These are phyloP conservation scores for Plicaturopsis crispa DNA, from an alignment of 768 basidiomycete species.

Conservation along the genomic window DNA sequence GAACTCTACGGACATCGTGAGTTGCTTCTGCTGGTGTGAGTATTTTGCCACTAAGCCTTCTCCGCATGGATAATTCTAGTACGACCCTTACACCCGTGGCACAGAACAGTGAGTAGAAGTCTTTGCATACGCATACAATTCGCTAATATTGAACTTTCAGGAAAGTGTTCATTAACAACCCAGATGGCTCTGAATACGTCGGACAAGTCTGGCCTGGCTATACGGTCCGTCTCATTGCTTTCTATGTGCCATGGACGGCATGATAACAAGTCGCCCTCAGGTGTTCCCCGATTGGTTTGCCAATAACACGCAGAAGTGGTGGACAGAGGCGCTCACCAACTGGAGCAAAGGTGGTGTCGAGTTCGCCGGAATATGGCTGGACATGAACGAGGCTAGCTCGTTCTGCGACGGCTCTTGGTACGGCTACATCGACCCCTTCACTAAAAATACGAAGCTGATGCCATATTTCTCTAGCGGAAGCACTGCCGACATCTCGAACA, in stretches of 20 bases:
- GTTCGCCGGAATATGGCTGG: conserved; percentile 63
- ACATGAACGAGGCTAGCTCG: conserved; percentile 63
- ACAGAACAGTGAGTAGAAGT: conserved; percentile 38
- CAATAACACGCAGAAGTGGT: conserved; percentile 43
- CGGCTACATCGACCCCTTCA: conserved; percentile 6
- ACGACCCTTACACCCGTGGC: conserved; percentile 60
- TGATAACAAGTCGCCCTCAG: conserved; percentile 15
- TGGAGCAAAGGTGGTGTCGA: conserved; percentile 46
- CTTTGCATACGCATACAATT: neutral
- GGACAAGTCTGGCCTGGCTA: conserved; percentile 78
- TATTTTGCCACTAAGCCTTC: neutral
- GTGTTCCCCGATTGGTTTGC: conserved; percentile 60
- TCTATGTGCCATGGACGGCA: neutral
- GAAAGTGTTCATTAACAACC: conserved; percentile 69
- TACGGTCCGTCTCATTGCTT: conserved; percentile 34
- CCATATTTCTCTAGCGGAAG: conserved; percentile 36
- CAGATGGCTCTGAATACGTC: conserved; percentile 62
- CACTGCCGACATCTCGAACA: conserved; percentile 47
- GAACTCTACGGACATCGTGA: conserved; percentile 55
- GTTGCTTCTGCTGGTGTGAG: conserved; percentile 22
- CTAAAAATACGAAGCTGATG: conserved; percentile 2
- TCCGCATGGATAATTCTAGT: conserved; percentile 29
- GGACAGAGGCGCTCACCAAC: conserved; percentile 53
- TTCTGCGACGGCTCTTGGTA: conserved; percentile 60
- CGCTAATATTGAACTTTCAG: conserved; percentile 20